phyloP scores from a whole-genome alignment of 2,329 filamentous ascomycete species.

The Fusarium humuli region DNA sequence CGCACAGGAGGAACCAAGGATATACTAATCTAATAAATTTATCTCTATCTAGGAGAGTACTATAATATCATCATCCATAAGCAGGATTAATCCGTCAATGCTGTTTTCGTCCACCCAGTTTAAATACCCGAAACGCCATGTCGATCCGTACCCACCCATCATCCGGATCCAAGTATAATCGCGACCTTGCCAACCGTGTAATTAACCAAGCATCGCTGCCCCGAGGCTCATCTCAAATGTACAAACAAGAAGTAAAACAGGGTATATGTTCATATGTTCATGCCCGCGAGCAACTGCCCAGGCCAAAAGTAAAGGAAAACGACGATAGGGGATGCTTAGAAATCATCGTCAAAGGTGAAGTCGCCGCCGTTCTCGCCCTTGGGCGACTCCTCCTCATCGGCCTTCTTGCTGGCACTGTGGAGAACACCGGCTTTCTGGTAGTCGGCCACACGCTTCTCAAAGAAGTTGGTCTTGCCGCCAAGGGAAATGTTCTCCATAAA shows the following conservation, averaged over 20 bases:
- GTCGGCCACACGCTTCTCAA: constrained; percentile 99
- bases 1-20: not conserved
- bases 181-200: constrained; percentile 15
- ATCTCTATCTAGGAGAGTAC: constrained; percentile 38
- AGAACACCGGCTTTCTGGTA: constrained; percentile 99
- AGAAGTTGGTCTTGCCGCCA: constrained; percentile 99
- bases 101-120: constrained; percentile 42
- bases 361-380: constrained; percentile 75
- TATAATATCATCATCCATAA: constrained; percentile 45
- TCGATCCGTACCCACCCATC: constrained; percentile 36
- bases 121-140: constrained; percentile 41
- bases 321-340: constrained; percentile 67
- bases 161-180: constrained; percentile 34
- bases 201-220: constrained; percentile 37
- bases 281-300: constrained; percentile 7
- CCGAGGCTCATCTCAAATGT: constrained; percentile 43
- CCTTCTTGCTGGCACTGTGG: constrained; percentile 81
- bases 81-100: constrained; percentile 41
- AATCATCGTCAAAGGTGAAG: constrained; percentile 96
- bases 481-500: constrained; percentile 99
- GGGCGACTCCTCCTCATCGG: constrained; percentile 62
- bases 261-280: constrained; percentile 44
- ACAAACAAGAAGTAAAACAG: constrained; percentile 42
- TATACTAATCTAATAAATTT: constrained; percentile 34
- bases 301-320: constrained; percentile 12